Base-by-base conservation (phyloP, 2,329 filamentous ascomycete species). In the Beauveria australis region DNA sequence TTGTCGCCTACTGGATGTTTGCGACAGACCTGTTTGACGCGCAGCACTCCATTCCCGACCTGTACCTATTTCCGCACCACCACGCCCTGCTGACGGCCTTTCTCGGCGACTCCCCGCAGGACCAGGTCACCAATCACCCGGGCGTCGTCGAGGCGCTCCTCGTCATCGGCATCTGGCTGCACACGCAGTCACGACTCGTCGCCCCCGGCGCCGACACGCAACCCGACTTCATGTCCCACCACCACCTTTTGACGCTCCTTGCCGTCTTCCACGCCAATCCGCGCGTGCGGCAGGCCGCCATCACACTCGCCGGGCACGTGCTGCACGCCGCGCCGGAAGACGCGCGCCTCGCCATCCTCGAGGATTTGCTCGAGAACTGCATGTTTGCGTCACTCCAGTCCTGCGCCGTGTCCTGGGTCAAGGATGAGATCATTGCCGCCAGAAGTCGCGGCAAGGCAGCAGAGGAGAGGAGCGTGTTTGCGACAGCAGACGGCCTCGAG, bases 351-450 rank as follows among this genome's bases (percentile, higher is more conserved):
- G 76, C 79, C 30, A 88, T 88, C 64, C 77, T 89, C 9, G 81
- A 85, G 57, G 85, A 88, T 67, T 76, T 87, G 14, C 72, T 88
- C 14, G 84, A 87, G 70, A 85, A 87, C 68, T 87, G 85, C 75
- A 79, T 83, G 65, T 87, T 85, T 66, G 78, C 83, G 2, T 77
- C 80, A 0, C 75, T 88, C 43, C 86, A 86, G 68, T 85, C 82
- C 9, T 84, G 82, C 47, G 85, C 84, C 0, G 78, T 88, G 5
- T 78, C 78, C 4, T 88, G 85, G 85, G 72, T 87, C 40, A 80
- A 83, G 59, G 85, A 87, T 65, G 85, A 88, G 68, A 73, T 87
- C 18, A 76, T 86, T 9, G 70, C 76, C 5, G 79, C 81, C 3
- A 37, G 33, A 37, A 37, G 33, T 16, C 33, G 33, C 71, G 66